phyloP scores from a whole-genome alignment of 2,329 filamentous ascomycete species.

The Aureobasidium uvarum region DNA sequence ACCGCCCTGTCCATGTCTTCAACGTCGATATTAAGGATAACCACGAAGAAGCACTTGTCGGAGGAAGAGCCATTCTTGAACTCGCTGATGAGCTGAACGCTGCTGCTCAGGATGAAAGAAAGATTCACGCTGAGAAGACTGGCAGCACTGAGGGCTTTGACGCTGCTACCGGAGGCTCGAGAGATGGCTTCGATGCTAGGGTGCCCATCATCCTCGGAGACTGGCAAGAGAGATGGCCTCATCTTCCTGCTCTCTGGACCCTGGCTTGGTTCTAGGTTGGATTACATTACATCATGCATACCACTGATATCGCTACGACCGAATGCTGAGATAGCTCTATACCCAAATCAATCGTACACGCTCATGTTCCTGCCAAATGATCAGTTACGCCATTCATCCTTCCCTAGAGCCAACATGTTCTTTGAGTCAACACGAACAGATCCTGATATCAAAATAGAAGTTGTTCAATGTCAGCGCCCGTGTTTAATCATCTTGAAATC shows the following conservation, averaged over 20 bases:
- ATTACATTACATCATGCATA: neutral
- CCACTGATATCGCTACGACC: neutral
- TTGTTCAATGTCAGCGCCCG: no score
- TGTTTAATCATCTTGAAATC: no score
- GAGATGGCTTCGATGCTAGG: conserved; percentile 82
- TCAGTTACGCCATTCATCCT: no score
- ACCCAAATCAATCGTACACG: neutral
- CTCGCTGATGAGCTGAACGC: conserved; percentile 81
- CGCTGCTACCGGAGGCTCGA: conserved; percentile 42
- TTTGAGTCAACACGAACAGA: no score
- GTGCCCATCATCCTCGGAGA: conserved; percentile 87
- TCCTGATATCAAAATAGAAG: no score
- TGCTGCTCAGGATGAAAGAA: conserved; percentile 75
- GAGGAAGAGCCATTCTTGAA: conserved; percentile 88
- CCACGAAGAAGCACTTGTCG: conserved; percentile 90
- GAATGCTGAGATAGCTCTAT: neutral
- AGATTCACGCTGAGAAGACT: conserved; percentile 40
- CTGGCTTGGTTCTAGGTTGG: conserved; percentile 76
- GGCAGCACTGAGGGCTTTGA: conserved; percentile 73
- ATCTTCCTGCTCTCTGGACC: conserved; percentile 89
- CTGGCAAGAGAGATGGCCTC: conserved; percentile 95
- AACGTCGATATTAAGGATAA: conserved; percentile 99
- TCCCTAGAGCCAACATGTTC: no score
- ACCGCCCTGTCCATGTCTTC: conserved; percentile 93
- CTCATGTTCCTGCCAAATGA: no score